A percentile compares a stretch with the other conserved stretches of the same genome.
Evolutionary conservation across 2,329 filamentous ascomycete genomes (phyloP).

Genomic region (Botrytis elliptica): DNA sequence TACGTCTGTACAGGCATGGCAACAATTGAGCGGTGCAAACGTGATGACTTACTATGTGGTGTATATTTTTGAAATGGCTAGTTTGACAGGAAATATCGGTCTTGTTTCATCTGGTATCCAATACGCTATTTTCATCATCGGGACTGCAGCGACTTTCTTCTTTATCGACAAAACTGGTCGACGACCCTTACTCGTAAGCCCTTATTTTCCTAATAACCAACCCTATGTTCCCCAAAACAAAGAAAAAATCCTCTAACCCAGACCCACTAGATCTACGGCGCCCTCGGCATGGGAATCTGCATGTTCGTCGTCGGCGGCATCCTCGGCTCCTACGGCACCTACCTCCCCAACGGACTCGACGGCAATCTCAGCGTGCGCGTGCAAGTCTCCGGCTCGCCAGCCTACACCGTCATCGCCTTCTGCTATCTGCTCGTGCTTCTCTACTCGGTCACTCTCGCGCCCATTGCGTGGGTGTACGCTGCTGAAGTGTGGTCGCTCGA

Average conservation of each 20-base stretch:
- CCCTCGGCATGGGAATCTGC: slow-evolving; percentile 44
- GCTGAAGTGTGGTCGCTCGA: slow-evolving; percentile 64
- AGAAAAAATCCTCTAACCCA: slow-evolving; percentile 27
- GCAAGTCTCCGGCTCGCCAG: slow-evolving; percentile 50
- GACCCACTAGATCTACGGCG: slow-evolving; percentile 40
- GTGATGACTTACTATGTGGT: slow-evolving; percentile 42
- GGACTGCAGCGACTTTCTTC: slow-evolving; percentile 30
- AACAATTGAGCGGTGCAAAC: slow-evolving; percentile 32
- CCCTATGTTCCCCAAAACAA: not conserved
- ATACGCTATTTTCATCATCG: slow-evolving; percentile 34
- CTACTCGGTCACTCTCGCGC: slow-evolving; percentile 62
- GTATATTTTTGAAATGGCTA: slow-evolving; percentile 43
- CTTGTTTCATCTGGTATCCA: slow-evolving; percentile 35
- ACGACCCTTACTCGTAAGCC: slow-evolving; percentile 16
- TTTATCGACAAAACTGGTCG: slow-evolving; percentile 33
- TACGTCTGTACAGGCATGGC: slow-evolving; percentile 28
- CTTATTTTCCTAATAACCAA: not conserved
- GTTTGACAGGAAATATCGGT: slow-evolving; percentile 40
- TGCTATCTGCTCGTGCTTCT: slow-evolving; percentile 63
- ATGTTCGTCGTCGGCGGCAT: slow-evolving; percentile 49
- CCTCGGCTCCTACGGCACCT: slow-evolving; percentile 43
- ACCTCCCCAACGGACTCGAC: slow-evolving; percentile 46
- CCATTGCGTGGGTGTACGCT: slow-evolving; percentile 64
- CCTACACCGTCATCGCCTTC: slow-evolving; percentile 64
- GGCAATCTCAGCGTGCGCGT: slow-evolving; percentile 54